Evolutionary conservation across 169 alveolate genomes (phyloP), one percentile per base, ranked within the genome.

Genomic region (Theileria annulata): DNA sequence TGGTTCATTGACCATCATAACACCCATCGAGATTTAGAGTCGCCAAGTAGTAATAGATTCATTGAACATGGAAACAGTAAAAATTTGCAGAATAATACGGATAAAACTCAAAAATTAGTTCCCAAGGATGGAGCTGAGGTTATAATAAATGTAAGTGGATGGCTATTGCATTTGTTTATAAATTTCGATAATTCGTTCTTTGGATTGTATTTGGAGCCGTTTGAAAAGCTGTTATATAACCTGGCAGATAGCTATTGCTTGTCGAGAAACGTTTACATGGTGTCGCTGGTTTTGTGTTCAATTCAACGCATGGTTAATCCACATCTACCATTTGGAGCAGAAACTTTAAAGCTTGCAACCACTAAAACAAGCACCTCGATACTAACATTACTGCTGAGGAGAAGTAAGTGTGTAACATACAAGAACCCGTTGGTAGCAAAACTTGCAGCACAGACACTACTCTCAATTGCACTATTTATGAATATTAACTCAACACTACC

Each of bases 131-230:
- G 86, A 79, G 27, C 62, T 2, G 86, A 78, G 2, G 12, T 78
- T 0, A 28, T 75, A 17, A 27, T 73, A 8, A 56, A 64, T 33
- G 54, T 82, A 25, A 37, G 88, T 48, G 81, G 77, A n/a, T 82
- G 88, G 88, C 35, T 82, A 42, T 23, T 82, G 42, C 88, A 82
- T 21, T n/a, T 82, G 76, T 62, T 82, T 48, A 48, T 82, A 1
- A 67, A 82, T 64, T 74, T 82, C 66, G 85, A 82, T 5, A 82
- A 75, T 31, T 48, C 66, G 54, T 42, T 74, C 17, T 75, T 82
- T 47, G 49, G 64, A 49, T 62, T 27, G 78, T 81, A 82, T 49
- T 27, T 75, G 0, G 88, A 82, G 21, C 80, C 88, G 27, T 58
- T 49, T 8, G 79, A 49, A 2, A 75, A 82, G 85, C 74, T 75